These are phyloP conservation scores for Russula vinacea DNA, from an alignment of 768 basidiomycete species.

Conservation along the genomic window DNA sequence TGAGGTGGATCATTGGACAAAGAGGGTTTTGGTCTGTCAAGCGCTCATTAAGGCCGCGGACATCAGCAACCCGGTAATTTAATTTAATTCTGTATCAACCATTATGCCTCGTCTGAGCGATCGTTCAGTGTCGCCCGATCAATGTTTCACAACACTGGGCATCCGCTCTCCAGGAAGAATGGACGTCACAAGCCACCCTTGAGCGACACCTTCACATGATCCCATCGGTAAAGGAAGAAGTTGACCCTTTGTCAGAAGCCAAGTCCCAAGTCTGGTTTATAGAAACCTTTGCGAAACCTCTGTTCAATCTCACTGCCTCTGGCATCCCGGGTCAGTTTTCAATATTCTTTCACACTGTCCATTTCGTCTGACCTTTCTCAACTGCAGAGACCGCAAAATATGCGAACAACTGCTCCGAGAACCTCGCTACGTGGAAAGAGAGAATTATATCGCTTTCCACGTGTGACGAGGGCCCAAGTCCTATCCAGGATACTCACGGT, in stretches of 20 bases:
- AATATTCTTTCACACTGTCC: not conserved
- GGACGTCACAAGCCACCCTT: conserved; percentile 84
- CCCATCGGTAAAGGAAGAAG: conserved; percentile 47
- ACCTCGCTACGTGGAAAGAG: conserved; percentile 66
- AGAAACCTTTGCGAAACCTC: conserved; percentile 72
- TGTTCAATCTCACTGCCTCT: conserved; percentile 70
- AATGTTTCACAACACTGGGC: conserved; percentile 94
- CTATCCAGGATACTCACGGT: conserved; percentile 22
- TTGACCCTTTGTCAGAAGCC: conserved; percentile 61
- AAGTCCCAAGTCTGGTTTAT: conserved; percentile 89
- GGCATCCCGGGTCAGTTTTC: conserved; percentile 66
- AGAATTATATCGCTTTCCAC: conserved; percentile 44
- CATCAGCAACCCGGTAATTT: conserved; percentile 93
- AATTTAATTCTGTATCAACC: not conserved
- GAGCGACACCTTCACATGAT: conserved; percentile 77
- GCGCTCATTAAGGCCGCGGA: conserved; percentile 96
- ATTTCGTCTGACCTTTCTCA: not conserved
- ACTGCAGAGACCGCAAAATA: conserved; percentile 63
- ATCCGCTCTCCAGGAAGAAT: conserved; percentile 80
- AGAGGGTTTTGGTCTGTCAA: conserved; percentile 75
- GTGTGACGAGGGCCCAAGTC: conserved; percentile 9
- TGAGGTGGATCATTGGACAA: conserved; percentile 39
- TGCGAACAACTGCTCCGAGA: conserved; percentile 61
- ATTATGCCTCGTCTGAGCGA: conserved; percentile 2
- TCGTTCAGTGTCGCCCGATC: conserved; percentile 78